phyloP scores from a whole-genome alignment of 2,329 filamentous ascomycete genomes.

The Epichloe hybrida region DNA sequence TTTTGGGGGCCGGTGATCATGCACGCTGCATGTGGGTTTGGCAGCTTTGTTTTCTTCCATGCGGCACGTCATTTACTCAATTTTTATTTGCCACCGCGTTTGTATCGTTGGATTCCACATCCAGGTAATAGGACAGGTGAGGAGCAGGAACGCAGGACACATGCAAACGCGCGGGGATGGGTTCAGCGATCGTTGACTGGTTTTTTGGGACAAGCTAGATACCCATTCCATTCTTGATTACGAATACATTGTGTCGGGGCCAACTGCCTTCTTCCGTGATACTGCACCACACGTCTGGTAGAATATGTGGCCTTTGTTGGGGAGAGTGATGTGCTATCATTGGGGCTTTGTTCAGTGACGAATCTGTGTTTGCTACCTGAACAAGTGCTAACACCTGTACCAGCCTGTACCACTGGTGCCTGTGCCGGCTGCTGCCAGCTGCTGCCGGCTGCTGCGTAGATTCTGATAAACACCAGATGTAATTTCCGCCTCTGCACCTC shows the following conservation, averaged over 20 bases:
- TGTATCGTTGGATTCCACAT: not conserved
- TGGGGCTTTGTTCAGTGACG: too few species aligned
- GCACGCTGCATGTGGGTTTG: not conserved
- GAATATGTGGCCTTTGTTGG: too few species aligned
- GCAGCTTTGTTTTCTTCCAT: not conserved
- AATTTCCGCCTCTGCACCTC: too few species aligned
- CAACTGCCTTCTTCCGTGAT: not conserved
- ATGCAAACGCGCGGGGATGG: too few species aligned
- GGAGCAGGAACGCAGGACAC: not conserved
- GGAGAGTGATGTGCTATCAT: too few species aligned
- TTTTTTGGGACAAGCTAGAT: not conserved
- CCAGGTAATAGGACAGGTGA: not conserved
- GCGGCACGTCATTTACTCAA: not conserved
- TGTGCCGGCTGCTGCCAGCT: too few species aligned
- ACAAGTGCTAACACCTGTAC: too few species aligned
- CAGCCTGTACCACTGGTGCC: too few species aligned
- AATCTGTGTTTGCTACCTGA: too few species aligned
- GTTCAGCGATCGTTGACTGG: not conserved
- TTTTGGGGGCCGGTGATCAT: not conserved
- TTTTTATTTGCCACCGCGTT: not conserved
- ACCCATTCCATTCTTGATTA: not conserved
- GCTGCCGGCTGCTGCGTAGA: too few species aligned
- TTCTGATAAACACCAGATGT: too few species aligned
- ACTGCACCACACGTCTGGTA: not conserved
- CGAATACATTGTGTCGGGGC: not conserved